Evolutionary conservation across 83 land plant genomes (phyloP), one percentile per base, ranked within the genome.

Genomic region (Picea abies): DNA sequence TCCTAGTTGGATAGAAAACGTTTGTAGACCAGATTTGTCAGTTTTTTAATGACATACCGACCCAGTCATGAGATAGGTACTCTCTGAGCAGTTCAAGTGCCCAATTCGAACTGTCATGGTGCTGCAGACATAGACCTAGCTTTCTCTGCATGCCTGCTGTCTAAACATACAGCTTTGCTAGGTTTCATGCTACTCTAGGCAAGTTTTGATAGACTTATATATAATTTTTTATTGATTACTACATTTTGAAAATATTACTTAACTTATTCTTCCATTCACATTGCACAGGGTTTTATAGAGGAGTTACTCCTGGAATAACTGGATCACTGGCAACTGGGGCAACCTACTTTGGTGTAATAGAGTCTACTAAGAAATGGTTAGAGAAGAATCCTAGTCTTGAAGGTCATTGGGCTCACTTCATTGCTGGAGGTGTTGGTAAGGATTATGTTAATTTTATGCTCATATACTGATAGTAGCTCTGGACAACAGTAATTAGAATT

Each of bases 291-390:
- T 89, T 96, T 78, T 96, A 96, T 84, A 88, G 99, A 86, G 99
- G 99, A 62, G 60, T 95, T 63, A 79, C 87, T 56, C 94, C 99
- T 22, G 99, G 96, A 19, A 67, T 96, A 58, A 91, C 93, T 80
- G 99, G 99, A 63, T 96, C 99, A 63, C 90, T 96, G 80, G 96
- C 94, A 47, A 96, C 99, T 70, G 99, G 98, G 60, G 98, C 99
- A 58, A 96, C 99, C 61, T 96, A 96, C 39, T 96, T 96, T 87
- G 99, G 99, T 35, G 89, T 96, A 17, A 95, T 96, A 62, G 99
- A 96, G 88, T 87, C 98, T 35, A 95, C 96, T 8, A 96, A 95
- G 65, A 90, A 88, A 58, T 96, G 93, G 98, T 60, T 96, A 77
- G 92, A 93, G 65, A 90, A 90, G 61, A 89, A 90, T 83, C 99